Conservation (phyloP, 2,329 filamentous ascomycete species). For the Paecilomyces niveus region DNA sequence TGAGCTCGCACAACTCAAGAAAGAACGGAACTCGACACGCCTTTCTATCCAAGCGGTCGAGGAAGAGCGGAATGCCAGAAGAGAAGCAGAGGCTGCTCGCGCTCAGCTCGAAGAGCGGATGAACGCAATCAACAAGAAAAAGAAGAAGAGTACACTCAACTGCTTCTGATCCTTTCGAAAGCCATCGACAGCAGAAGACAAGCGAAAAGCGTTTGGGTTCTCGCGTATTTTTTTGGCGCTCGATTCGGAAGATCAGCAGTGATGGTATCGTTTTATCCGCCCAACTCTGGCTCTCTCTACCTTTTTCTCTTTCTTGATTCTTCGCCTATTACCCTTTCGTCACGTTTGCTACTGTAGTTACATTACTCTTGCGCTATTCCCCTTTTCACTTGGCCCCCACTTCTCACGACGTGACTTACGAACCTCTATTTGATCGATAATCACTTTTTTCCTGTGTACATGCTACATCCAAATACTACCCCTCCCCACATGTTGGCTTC, state of each 20-base stretch:
- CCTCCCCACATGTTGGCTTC: constrained; percentile 7
- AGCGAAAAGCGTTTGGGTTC: background rate
- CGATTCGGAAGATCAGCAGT: background rate
- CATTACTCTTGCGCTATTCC: background rate
- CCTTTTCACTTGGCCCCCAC: background rate
- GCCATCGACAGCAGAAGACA: background rate
- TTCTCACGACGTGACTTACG: constrained; percentile 8
- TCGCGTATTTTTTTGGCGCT: background rate
- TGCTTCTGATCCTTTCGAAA: constrained; percentile 75
- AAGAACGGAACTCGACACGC: constrained; percentile 53
- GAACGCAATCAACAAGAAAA: constrained; percentile 85
- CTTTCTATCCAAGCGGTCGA: constrained; percentile 81
- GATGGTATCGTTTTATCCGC: background rate
- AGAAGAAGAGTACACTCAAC: constrained; percentile 90
- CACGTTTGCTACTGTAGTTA: background rate
- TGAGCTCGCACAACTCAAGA: constrained; percentile 47
- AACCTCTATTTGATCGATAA: background rate
- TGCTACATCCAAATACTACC: constrained; percentile 5
- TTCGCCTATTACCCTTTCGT: background rate
- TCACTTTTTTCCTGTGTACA: constrained; percentile 7
- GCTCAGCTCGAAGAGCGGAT: constrained; percentile 91
- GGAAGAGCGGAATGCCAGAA: constrained; percentile 87
- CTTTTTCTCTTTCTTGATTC: background rate
- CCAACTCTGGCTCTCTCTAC: background rate
- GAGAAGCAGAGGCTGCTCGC: constrained; percentile 81